These are phyloP conservation scores for Cicer bijugum DNA, from an alignment of 306 rosid genomes.

Conservation along the genomic window DNA sequence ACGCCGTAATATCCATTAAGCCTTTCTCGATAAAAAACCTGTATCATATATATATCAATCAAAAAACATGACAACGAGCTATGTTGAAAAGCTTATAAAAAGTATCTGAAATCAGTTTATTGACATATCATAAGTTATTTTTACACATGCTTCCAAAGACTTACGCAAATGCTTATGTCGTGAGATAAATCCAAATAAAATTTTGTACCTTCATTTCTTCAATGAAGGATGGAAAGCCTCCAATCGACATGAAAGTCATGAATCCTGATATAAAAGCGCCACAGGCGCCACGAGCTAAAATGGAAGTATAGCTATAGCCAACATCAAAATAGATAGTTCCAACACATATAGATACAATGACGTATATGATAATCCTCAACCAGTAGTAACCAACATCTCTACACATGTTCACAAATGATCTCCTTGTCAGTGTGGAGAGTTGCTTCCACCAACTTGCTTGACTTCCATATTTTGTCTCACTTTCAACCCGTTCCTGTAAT, in stretches of 20 bases:
- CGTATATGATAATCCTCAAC: slow-evolving; percentile 87
- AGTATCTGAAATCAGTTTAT: too few species aligned
- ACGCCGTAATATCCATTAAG: slow-evolving; percentile 93
- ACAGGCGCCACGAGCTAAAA: slow-evolving; percentile 93
- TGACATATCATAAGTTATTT: background rate
- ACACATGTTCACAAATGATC: slow-evolving; percentile 89
- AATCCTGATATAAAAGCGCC: slow-evolving; percentile 95
- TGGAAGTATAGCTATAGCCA: slow-evolving; percentile 83
- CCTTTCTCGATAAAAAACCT: slow-evolving; percentile 87
- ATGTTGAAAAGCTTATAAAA: too few species aligned
- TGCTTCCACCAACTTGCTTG: slow-evolving; percentile 92
- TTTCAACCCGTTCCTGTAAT: slow-evolving; percentile 63
- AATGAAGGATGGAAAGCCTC: slow-evolving; percentile 92
- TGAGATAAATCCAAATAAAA: background rate
- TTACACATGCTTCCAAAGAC: background rate
- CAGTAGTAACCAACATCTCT: slow-evolving; percentile 98
- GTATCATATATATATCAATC: slow-evolving; percentile 36
- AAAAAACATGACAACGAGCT: background rate
- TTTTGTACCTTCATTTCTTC: slow-evolving; percentile 95
- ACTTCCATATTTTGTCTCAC: slow-evolving; percentile 55
- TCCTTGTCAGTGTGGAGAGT: slow-evolving; percentile 68
- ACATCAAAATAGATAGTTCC: slow-evolving; percentile 87
- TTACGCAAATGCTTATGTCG: background rate
- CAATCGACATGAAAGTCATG: slow-evolving; percentile 98
- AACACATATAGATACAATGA: slow-evolving; percentile 81